Evolutionary conservation across 78 protist genomes (phyloP).

Genomic region (Planoprotostelium fungivorum): DNA sequence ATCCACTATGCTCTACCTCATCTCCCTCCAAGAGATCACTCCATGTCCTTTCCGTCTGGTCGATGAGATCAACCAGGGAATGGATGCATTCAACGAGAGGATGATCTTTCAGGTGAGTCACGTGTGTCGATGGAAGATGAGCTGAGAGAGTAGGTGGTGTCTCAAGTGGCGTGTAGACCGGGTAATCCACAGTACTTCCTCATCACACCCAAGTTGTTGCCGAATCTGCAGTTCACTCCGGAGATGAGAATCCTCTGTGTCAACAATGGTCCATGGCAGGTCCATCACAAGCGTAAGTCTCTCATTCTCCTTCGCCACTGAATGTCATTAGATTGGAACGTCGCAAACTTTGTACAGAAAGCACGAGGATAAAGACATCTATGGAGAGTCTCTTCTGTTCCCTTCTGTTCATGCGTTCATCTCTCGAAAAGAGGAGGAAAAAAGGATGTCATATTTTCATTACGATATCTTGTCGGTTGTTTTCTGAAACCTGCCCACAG

Average conservation of each 20-base stretch:
- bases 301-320: too few species aligned
- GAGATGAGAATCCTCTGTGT: conserved; percentile 69
- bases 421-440: too few species aligned
- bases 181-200: conserved; percentile 83
- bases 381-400: too few species aligned
- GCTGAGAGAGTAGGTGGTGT: not conserved
- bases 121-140: too few species aligned
- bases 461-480: too few species aligned
- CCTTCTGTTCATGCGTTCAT: too few species aligned
- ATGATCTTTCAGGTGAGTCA: conserved; percentile 65
- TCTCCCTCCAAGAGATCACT: conserved; percentile 75
- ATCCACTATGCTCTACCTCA: conserved; percentile 83
- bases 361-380: too few species aligned
- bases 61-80: conserved; percentile 93
- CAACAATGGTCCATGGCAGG: conserved; percentile 77
- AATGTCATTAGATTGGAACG: too few species aligned
- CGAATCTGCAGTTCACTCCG: conserved; percentile 52
- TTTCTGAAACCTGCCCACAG: too few species aligned
- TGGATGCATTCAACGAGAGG: conserved; percentile 87
- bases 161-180: conserved; percentile 3
- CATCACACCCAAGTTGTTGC: conserved; percentile 89
- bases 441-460: too few species aligned
- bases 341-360: too few species aligned
- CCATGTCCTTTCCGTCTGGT: conserved; percentile 88
- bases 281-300: not conserved